Evolutionary conservation across 176 grass and related monocot genomes (phyloP).

Genomic region (Avena sativa): DNA sequence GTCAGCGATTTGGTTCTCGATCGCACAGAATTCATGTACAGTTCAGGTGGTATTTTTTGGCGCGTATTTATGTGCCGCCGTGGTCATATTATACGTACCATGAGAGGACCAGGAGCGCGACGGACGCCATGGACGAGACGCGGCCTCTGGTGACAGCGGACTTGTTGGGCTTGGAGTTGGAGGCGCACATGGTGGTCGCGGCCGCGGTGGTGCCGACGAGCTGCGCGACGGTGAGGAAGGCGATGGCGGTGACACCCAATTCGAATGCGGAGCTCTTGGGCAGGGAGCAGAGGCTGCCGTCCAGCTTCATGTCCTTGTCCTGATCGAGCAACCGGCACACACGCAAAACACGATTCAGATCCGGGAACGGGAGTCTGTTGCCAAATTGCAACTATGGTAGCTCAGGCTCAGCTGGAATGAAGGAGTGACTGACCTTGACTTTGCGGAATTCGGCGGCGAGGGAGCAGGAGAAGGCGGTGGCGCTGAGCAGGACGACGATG

Average conservation of each 20-base stretch:
- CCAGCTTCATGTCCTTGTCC: constrained; percentile 78
- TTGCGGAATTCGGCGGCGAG: constrained; percentile 87
- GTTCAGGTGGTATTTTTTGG: background rate
- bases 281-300: constrained; percentile 90
- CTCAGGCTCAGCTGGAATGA: background rate
- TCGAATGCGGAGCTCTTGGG: constrained; percentile 77
- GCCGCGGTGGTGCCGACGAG: constrained; percentile 67
- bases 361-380: constrained; percentile 2
- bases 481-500: constrained; percentile 56
- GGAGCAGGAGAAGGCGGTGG: constrained; percentile 78
- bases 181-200: constrained; percentile 30
- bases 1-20: constrained; percentile 2
- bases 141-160: constrained; percentile 3
- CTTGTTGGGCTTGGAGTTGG: constrained; percentile 9
- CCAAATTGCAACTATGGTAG: background rate
- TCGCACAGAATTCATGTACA: background rate
- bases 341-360: constrained; percentile 40
- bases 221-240: constrained; percentile 74
- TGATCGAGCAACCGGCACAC: constrained; percentile 29
- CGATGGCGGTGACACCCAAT: constrained; percentile 73
- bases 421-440: constrained; percentile 56
- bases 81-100: constrained; percentile 52
- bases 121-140: constrained; percentile 46
- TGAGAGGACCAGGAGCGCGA: constrained; percentile 55
- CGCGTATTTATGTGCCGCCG: background rate